Percentiles rank a stretch among this genome's conserved stretches.
These are phyloP conservation scores for Stagonosporopsis chrysanthemi DNA, from an alignment of 2,329 filamentous ascomycete species.

Conservation along the genomic window DNA sequence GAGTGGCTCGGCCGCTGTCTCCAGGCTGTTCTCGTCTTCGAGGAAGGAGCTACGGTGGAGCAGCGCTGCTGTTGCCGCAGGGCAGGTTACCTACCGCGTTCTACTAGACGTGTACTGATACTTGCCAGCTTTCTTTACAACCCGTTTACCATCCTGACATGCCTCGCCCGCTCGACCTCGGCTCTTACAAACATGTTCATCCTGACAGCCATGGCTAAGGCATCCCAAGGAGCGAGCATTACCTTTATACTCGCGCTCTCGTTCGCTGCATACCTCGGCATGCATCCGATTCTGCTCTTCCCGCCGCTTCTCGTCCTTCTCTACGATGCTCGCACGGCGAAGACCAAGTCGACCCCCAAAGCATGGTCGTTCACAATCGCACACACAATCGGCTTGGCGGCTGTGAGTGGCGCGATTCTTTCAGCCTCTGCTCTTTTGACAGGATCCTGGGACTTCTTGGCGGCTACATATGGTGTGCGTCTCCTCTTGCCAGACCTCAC, in stretches of 20 bases:
- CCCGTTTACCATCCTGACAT: conserved; percentile 90
- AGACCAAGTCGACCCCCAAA: conserved; percentile 38
- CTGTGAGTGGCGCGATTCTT: conserved; percentile 63
- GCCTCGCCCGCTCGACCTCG: conserved; percentile 85
- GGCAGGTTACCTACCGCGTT: conserved; percentile 59
- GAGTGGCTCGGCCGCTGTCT: conserved; percentile 78
- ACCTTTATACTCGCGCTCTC: conserved; percentile 85
- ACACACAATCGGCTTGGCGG: conserved; percentile 62
- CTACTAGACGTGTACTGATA: conserved; percentile 23
- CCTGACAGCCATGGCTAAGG: conserved; percentile 81
- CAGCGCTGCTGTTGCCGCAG: conserved; percentile 77
- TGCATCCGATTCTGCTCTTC: conserved; percentile 88
- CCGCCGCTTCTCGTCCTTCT: conserved; percentile 82
- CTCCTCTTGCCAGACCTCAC: conserved; percentile 90
- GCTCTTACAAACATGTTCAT: conserved; percentile 90
- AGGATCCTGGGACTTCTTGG: conserved; percentile 85
- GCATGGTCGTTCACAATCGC: conserved; percentile 61
- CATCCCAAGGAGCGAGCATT: conserved; percentile 73
- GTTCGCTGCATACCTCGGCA: conserved; percentile 87
- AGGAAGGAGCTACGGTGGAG: conserved; percentile 78
- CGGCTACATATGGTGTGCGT: conserved; percentile 91
- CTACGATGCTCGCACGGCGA: conserved; percentile 57
- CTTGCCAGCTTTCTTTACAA: conserved; percentile 84
- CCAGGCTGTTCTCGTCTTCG: conserved; percentile 78
- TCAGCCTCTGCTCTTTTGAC: conserved; percentile 76